Percentiles rank a stretch among this genome's conserved stretches.
phyloP scores from a whole-genome alignment of 108 stramenopile genomes.

The Ochromonas danica region DNA sequence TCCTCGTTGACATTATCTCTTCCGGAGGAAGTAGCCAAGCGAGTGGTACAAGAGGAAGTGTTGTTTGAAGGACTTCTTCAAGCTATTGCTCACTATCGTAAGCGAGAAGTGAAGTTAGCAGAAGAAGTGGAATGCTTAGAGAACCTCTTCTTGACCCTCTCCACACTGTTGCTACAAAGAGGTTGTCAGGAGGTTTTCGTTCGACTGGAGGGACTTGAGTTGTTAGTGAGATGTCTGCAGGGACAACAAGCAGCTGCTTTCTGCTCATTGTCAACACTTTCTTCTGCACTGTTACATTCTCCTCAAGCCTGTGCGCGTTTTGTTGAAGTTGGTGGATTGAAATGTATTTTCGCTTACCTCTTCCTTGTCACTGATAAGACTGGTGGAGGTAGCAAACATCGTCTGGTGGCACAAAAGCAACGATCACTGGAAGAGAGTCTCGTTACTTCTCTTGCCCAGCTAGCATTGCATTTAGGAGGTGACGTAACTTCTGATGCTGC shows the following conservation, averaged over 20 bases:
- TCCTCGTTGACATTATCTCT: constrained; percentile 33
- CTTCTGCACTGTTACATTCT: neutral
- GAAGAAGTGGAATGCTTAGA: constrained; percentile 53
- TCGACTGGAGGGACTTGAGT: constrained; percentile 56
- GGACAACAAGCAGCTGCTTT: constrained; percentile 48
- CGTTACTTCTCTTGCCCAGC: too few species aligned
- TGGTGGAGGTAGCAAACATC: too few species aligned
- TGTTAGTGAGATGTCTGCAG: constrained; percentile 49
- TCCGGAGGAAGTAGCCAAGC: neutral
- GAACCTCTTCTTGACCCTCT: constrained; percentile 52
- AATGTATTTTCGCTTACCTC: constrained; percentile 52
- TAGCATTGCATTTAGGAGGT: too few species aligned
- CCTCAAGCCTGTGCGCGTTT: constrained; percentile 33
- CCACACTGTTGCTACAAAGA: constrained; percentile 40
- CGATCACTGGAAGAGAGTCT: too few species aligned
- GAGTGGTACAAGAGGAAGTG: constrained; percentile 43
- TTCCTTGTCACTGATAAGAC: too few species aligned
- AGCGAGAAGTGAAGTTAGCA: neutral
- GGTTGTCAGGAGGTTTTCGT: constrained; percentile 44
- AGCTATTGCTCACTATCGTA: constrained; percentile 51
- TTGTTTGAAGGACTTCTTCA: constrained; percentile 55
- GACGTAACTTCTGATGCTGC: too few species aligned
- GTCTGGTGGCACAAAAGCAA: too few species aligned
- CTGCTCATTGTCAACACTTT: constrained; percentile 44
- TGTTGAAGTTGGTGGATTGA: constrained; percentile 50